Conservation (phyloP, 1,139 yeast genomes). For the Pichia sp. region DNA sequence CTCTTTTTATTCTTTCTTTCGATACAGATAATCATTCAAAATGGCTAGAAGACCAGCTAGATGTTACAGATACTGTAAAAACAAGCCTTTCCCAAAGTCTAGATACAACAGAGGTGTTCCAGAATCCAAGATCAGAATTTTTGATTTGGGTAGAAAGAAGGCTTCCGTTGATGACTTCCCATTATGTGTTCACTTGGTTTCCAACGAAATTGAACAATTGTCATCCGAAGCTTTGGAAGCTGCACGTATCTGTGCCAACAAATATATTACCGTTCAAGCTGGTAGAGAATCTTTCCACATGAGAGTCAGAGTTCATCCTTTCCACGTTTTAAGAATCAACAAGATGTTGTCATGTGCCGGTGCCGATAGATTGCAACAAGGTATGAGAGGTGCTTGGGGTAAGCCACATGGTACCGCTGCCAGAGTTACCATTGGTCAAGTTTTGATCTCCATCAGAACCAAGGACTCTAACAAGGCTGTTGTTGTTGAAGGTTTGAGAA, state of each 20-base stretch:
- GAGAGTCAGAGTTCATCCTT: slow-evolving; percentile 99
- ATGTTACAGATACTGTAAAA: slow-evolving; percentile 99
- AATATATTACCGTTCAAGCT: slow-evolving; percentile 93
- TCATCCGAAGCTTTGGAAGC: slow-evolving; percentile 99
- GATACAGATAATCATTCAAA: slow-evolving; percentile 41
- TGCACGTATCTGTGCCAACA: slow-evolving; percentile 99
- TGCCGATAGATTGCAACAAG: slow-evolving; percentile 99
- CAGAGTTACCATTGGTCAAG: slow-evolving; percentile 98
- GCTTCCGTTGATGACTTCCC: slow-evolving; percentile 99
- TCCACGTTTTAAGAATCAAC: slow-evolving; percentile 99
- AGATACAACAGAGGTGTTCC: slow-evolving; percentile 99
- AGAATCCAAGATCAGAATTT: slow-evolving; percentile 98
- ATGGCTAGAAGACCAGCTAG: slow-evolving; percentile 99
- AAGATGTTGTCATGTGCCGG: slow-evolving; percentile 99
- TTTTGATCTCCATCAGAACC: slow-evolving; percentile 97
- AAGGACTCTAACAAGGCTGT: slow-evolving; percentile 96
- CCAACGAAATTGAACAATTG: slow-evolving; percentile 98
- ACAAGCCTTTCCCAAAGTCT: slow-evolving; percentile 99
- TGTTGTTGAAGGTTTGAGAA: slow-evolving; percentile 98
- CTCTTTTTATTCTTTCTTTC: slow-evolving; percentile 2
- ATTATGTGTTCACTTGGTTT: slow-evolving; percentile 97
- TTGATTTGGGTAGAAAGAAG: slow-evolving; percentile 99
- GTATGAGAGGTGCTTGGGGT: slow-evolving; percentile 99
- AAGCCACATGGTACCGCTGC: slow-evolving; percentile 99
- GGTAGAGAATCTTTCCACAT: slow-evolving; percentile 99